Evolutionary conservation across 805 yeast genomes (phyloP).

Genomic region (Suhomyces sp.): DNA sequence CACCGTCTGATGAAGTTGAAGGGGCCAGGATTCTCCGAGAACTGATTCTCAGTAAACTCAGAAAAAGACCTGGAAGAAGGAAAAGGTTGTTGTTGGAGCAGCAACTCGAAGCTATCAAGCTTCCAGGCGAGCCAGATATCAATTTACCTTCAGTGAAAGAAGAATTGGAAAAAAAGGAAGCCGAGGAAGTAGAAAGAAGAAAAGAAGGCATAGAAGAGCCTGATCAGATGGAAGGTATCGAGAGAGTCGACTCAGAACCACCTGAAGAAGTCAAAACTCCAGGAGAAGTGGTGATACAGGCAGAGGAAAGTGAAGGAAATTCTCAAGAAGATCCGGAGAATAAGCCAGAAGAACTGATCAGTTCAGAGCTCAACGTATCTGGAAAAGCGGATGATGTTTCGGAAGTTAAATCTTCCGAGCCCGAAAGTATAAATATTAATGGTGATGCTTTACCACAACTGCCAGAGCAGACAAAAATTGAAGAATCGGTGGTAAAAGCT

Average conservation of each 20-base stretch:
- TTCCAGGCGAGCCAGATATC: slow-evolving; percentile 32
- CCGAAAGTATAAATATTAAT: not conserved
- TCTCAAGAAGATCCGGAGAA: not conserved
- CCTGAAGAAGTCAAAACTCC: slow-evolving; percentile 16
- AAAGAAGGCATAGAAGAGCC: slow-evolving; percentile 6
- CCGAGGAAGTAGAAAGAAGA: slow-evolving; percentile 18
- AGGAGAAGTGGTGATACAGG: slow-evolving; percentile 1
- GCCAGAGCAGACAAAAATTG: not conserved
- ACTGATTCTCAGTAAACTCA: slow-evolving; percentile 30
- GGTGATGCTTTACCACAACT: not conserved
- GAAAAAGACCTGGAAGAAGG: slow-evolving; percentile 46
- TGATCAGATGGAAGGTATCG: slow-evolving; percentile 19
- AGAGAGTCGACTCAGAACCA: slow-evolving; percentile 8
- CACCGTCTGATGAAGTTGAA: slow-evolving; percentile 63
- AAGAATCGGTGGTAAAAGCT: not conserved
- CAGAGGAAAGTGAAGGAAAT: not conserved
- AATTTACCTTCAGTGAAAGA: slow-evolving; percentile 25
- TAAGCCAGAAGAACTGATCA: not conserved
- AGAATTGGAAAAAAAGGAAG: slow-evolving; percentile 23
- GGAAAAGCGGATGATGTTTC: not conserved
- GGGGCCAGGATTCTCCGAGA: slow-evolving; percentile 43
- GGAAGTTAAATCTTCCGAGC: not conserved
- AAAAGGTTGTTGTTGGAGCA: slow-evolving; percentile 36
- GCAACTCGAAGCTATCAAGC: slow-evolving; percentile 18
- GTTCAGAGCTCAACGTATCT: not conserved